These are phyloP conservation scores for Russula compacta DNA, from an alignment of 768 basidiomycete genomes.

Conservation along the genomic window DNA sequence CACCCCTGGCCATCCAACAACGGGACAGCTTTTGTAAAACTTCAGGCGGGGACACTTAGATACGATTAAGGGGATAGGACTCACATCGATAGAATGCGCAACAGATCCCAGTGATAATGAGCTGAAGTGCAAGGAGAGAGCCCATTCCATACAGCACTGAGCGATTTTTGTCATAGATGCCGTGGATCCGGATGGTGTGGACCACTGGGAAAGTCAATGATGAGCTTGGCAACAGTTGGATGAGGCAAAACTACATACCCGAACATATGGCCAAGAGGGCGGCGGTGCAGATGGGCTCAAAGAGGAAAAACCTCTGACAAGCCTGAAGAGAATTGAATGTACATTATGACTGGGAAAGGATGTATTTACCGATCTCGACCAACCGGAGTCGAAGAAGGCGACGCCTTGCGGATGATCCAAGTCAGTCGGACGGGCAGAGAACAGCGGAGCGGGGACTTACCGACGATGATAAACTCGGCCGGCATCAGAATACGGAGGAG, in stretches of 20 bases:
- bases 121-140: slow-evolving; percentile 53
- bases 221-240: not conserved
- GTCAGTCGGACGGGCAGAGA: not conserved
- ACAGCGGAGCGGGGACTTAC: slow-evolving; percentile 28
- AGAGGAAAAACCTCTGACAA: slow-evolving; percentile 68
- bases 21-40: slow-evolving; percentile 45
- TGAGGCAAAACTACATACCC: slow-evolving; percentile 27
- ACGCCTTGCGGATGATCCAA: slow-evolving; percentile 41
- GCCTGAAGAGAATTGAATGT: slow-evolving; percentile 28
- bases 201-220: slow-evolving; percentile 33
- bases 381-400: slow-evolving; percentile 76
- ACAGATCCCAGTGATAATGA: slow-evolving; percentile 62
- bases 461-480: slow-evolving; percentile 66
- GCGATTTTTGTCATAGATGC: slow-evolving; percentile 63
- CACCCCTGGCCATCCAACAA: slow-evolving; percentile 70
- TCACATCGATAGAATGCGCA: slow-evolving; percentile 72
- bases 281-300: slow-evolving; percentile 81
- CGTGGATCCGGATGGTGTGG: slow-evolving; percentile 71
- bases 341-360: not conserved
- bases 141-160: slow-evolving; percentile 48
- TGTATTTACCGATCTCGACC: slow-evolving; percentile 41
- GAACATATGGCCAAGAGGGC: slow-evolving; percentile 68
- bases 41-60: slow-evolving; percentile 4
- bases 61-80: slow-evolving; percentile 21
- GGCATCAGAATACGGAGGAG: slow-evolving; percentile 74